A percentile compares a stretch with the other conserved stretches of the same genome.
phyloP scores from a whole-genome alignment of 78 protist genomes.

The Capsaspora owczarzaki region DNA sequence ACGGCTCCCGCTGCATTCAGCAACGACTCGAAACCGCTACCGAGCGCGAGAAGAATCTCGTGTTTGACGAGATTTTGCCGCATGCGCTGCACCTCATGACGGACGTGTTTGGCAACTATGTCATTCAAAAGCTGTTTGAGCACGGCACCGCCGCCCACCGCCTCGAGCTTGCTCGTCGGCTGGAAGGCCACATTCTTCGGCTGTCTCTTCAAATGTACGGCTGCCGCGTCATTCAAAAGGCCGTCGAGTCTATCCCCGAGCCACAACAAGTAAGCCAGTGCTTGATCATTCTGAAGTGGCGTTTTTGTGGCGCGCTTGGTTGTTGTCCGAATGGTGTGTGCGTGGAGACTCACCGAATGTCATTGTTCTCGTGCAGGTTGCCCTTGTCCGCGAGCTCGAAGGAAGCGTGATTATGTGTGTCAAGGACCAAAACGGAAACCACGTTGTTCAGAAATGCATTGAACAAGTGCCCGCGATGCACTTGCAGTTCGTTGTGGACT shows the following conservation, averaged over 20 bases:
- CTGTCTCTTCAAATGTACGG: conserved; percentile 94
- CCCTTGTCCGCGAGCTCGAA: conserved; percentile 74
- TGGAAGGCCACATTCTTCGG: conserved; percentile 67
- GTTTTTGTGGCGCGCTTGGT: too few relatives aligned
- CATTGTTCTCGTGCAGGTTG: conserved; percentile 32
- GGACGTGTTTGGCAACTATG: conserved; percentile 99
- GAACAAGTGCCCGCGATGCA: conserved; percentile 67
- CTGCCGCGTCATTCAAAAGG: conserved; percentile 95
- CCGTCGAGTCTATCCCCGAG: conserved; percentile 7
- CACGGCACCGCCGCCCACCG: conserved; percentile 50
- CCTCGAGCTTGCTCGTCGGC: conserved; percentile 38
- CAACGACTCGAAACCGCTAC: conserved; percentile 77
- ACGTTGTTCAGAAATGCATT: conserved; percentile 94
- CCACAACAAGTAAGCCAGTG: too few relatives aligned
- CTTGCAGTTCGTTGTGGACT: conserved; percentile 81
- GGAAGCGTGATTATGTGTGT: conserved; percentile 80
- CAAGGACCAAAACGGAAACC: conserved; percentile 99
- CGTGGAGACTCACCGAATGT: too few relatives aligned
- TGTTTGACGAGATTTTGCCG: conserved; percentile 67
- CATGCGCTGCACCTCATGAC: conserved; percentile 63
- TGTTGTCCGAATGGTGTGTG: neutral
- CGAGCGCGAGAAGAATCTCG: conserved; percentile 58
- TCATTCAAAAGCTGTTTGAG: conserved; percentile 96
- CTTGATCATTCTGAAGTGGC: too few relatives aligned
- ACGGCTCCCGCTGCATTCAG: conserved; percentile 96